A percentile compares a stretch with the other conserved stretches of the same genome.
phyloP scores from a whole-genome alignment of 768 basidiomycete genomes.

The Mycena capillaripes region DNA sequence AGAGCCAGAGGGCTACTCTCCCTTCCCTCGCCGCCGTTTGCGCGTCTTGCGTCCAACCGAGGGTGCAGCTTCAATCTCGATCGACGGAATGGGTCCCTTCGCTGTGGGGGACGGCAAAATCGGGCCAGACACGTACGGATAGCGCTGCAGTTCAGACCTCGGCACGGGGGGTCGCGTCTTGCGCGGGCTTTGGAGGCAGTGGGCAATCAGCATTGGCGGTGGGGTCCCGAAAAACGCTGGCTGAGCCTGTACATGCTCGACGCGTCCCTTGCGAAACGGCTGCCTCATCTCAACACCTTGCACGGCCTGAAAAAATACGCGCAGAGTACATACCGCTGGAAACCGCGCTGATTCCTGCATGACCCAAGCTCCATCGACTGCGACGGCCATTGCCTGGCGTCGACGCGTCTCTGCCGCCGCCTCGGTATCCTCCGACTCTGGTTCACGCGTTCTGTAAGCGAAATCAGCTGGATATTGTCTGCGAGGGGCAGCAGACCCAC shows the following conservation, averaged over 20 bases:
- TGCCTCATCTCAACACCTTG: background rate
- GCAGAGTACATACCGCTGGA: constrained; percentile 39
- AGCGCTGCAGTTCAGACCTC: constrained; percentile 41
- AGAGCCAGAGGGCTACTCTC: too few relatives aligned
- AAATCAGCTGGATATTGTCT: background rate
- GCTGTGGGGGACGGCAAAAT: background rate
- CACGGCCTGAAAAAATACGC: background rate
- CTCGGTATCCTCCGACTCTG: constrained; percentile 63
- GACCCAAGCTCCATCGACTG: constrained; percentile 55
- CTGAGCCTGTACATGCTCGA: constrained; percentile 18
- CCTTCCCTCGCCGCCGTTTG: constrained; percentile 24
- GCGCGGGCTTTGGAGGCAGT: constrained; percentile 47
- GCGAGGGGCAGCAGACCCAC: constrained; percentile 45
- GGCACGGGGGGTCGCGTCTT: constrained; percentile 59
- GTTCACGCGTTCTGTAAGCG: constrained; percentile 58
- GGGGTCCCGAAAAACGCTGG: constrained; percentile 9
- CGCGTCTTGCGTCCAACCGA: constrained; percentile 4
- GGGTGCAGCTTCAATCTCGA: constrained; percentile 5
- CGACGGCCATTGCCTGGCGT: constrained; percentile 52
- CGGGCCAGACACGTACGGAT: constrained; percentile 48
- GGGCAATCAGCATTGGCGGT: constrained; percentile 48
- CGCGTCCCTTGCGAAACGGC: constrained; percentile 33
- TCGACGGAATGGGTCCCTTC: constrained; percentile 7
- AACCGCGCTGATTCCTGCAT: constrained; percentile 39
- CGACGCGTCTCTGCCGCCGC: constrained; percentile 58